Conservation (phyloP, 2,329 filamentous ascomycete genomes). For the Arthrocladium fulminans region DNA sequence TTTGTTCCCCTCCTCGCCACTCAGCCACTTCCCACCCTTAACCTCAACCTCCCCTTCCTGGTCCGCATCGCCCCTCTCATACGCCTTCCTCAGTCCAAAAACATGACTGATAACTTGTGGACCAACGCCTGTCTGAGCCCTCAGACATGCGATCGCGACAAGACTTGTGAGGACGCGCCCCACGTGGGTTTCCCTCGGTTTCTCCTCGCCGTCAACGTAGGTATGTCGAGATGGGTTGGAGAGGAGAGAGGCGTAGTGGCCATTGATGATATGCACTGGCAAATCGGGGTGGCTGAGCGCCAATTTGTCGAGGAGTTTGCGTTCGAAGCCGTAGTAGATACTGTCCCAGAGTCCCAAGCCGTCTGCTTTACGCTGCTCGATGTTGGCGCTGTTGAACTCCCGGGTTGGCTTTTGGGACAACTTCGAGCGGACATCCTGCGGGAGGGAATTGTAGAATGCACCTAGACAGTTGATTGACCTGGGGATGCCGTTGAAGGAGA, state of each 20-base stretch:
- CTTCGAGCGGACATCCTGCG: constrained; percentile 43
- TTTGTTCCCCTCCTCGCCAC: constrained; percentile 54
- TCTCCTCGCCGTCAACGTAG: constrained; percentile 22
- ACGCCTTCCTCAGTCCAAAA: constrained; percentile 68
- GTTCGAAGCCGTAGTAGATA: constrained; percentile 66
- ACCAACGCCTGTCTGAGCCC: constrained; percentile 71
- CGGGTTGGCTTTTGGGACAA: constrained; percentile 53
- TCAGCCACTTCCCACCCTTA: constrained; percentile 51
- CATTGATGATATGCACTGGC: constrained; percentile 67
- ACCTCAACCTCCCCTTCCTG: constrained; percentile 31
- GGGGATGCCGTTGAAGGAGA: constrained; percentile 53
- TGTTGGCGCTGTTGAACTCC: constrained; percentile 41
- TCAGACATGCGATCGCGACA: constrained; percentile 63
- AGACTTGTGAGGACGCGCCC: constrained; percentile 65
- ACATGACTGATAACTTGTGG: constrained; percentile 76
- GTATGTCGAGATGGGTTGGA: constrained; percentile 49
- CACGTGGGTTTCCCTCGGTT: constrained; percentile 44
- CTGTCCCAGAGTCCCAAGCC: constrained; percentile 64
- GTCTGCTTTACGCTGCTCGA: constrained; percentile 47
- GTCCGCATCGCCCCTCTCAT: constrained; percentile 55
- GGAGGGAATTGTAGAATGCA: constrained; percentile 58
- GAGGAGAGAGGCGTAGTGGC: constrained; percentile 65
- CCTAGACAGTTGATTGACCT: constrained; percentile 75
- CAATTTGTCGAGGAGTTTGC: constrained; percentile 62
- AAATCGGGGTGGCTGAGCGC: constrained; percentile 70